Conservation (phyloP, 2,329 filamentous ascomycete genomes). For the Celoporthe dispersa region DNA sequence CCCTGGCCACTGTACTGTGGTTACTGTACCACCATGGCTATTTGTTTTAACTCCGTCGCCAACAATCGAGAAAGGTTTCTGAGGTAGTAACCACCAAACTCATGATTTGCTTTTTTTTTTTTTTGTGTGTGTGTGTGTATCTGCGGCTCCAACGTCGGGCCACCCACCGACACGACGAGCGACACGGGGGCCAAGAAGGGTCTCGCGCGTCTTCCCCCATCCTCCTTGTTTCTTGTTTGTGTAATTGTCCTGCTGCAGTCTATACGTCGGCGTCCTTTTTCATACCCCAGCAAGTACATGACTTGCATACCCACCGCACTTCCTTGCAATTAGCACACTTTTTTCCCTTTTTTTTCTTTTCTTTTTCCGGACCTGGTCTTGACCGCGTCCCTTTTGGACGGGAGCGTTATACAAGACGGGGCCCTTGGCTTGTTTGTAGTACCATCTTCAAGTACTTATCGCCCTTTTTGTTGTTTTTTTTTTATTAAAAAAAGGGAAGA, state of each 20-base stretch:
- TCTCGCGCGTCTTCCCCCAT: not conserved
- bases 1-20: too few species aligned
- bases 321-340: conserved; percentile 10
- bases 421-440: not conserved
- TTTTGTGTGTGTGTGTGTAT: too few species aligned
- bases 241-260: not conserved
- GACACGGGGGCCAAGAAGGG: not conserved
- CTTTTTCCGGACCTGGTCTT: not conserved
- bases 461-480: not conserved
- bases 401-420: not conserved
- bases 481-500: too few species aligned
- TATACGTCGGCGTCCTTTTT: not conserved
- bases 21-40: not conserved
- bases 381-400: conserved; percentile 1
- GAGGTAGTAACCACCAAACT: not conserved
- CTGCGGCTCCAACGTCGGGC: not conserved
- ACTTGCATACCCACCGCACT: not conserved
- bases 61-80: not conserved
- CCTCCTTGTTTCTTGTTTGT: not conserved
- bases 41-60: not conserved
- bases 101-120: not conserved
- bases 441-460: not conserved
- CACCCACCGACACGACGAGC: not conserved
- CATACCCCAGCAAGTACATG: not conserved
- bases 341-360: not conserved